These are phyloP conservation scores for Emmonsia crescens DNA, from an alignment of 2,329 filamentous ascomycete genomes.

Conservation along the genomic window DNA sequence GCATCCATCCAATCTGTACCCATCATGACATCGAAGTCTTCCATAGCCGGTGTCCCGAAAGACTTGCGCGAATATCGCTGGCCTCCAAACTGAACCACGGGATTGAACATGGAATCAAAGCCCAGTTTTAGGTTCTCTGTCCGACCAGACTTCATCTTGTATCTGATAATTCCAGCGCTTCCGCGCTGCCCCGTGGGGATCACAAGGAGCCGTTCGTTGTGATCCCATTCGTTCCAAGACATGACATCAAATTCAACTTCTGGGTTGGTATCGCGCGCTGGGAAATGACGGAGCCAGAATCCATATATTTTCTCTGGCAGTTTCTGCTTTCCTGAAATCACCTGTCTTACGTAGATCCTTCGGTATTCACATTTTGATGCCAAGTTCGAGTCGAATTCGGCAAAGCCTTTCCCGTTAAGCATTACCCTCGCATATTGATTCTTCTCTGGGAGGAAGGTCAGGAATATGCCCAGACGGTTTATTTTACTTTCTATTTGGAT, in stretches of 20 bases:
- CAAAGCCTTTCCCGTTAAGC: neutral
- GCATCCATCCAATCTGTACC: constrained; percentile 4
- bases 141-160: neutral
- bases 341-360: constrained; percentile 3
- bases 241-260: constrained; percentile 3
- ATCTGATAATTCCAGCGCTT: constrained; percentile 5
- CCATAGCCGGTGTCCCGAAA: constrained; percentile 1
- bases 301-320: neutral
- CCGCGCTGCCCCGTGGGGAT: constrained; percentile 2
- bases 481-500: constrained; percentile 3
- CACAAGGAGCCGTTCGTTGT: neutral
- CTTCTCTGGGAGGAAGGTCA: constrained; percentile 3
- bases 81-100: constrained; percentile 6
- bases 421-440: constrained; percentile 4
- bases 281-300: constrained; percentile 5
- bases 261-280: neutral
- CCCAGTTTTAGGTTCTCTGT: constrained; percentile 4
- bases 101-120: constrained; percentile 7
- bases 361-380: constrained; percentile 3
- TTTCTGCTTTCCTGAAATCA: neutral
- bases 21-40: constrained; percentile 5
- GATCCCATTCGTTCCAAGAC: constrained; percentile 3
- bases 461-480: constrained; percentile 1
- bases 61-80: neutral
- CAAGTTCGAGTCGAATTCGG: neutral